These are phyloP conservation scores for Alternaria arborescens DNA, from an alignment of 2,329 filamentous ascomycete genomes.

Conservation along the genomic window DNA sequence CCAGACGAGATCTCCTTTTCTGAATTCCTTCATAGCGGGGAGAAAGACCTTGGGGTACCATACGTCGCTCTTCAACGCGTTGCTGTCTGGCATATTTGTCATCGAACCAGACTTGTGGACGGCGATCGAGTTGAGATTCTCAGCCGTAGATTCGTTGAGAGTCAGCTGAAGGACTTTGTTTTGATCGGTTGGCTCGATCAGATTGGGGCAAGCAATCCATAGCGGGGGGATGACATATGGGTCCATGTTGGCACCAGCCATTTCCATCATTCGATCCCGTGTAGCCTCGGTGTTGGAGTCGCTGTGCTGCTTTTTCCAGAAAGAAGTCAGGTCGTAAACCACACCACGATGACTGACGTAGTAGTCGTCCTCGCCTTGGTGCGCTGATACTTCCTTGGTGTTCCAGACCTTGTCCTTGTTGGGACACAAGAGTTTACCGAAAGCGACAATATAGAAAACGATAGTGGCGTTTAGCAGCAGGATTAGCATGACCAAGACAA, in stretches of 20 bases:
- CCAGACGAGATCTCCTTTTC: conserved; percentile 86
- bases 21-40: conserved; percentile 83
- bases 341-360: conserved; percentile 87
- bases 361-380: conserved; percentile 78
- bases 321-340: conserved; percentile 92
- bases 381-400: conserved; percentile 70
- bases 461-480: conserved; percentile 80
- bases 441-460: conserved; percentile 90
- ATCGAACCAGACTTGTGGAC: conserved; percentile 75
- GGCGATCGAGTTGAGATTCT: conserved; percentile 60
- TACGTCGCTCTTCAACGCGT: conserved; percentile 65
- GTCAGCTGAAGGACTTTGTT: conserved; percentile 65
- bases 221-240: conserved; percentile 87
- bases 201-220: conserved; percentile 73
- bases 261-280: conserved; percentile 73
- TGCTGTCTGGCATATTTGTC: conserved; percentile 63
- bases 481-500: conserved; percentile 84
- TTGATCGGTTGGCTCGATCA: conserved; percentile 62
- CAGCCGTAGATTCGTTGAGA: conserved; percentile 67
- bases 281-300: conserved; percentile 71
- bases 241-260: conserved; percentile 81
- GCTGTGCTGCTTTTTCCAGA: conserved; percentile 86
- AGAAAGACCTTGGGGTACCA: conserved; percentile 83
- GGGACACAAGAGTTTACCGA: conserved; percentile 86
- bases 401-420: conserved; percentile 92